A percentile compares a stretch with the other conserved stretches of the same genome.
These are phyloP conservation scores for Phalaenopsis aphrodite DNA, from an alignment of 106 monocot genomes.

Conservation along the genomic window DNA sequence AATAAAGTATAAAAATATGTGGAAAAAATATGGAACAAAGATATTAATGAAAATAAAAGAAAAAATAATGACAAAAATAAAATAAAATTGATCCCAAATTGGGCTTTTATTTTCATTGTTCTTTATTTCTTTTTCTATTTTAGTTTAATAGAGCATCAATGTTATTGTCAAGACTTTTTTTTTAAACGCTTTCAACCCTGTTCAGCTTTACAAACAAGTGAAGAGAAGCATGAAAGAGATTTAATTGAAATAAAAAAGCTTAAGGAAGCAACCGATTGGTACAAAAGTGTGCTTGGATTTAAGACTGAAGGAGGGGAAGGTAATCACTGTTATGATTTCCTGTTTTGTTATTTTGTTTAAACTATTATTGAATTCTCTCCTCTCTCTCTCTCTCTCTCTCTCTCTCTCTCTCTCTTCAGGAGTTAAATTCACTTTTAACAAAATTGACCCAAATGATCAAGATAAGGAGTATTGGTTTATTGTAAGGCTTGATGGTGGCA, in stretches of 20 bases:
- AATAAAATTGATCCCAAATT: not conserved
- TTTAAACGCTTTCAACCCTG: not conserved
- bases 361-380: not conserved
- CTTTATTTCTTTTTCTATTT: not conserved
- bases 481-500: slow-evolving; percentile 39
- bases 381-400: not conserved
- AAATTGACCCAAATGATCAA: slow-evolving; percentile 36
- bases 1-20: too few relatives aligned
- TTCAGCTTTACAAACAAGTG: slow-evolving; percentile 32
- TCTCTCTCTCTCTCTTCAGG: slow-evolving; percentile 18
- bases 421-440: slow-evolving; percentile 60
- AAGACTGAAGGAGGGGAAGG: slow-evolving; percentile 58
- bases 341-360: not conserved
- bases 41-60: too few relatives aligned
- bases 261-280: slow-evolving; percentile 48
- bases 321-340: slow-evolving; percentile 13
- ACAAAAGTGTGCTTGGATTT: slow-evolving; percentile 59
- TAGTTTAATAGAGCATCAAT: not conserved
- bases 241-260: slow-evolving; percentile 22
- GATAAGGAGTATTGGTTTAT: slow-evolving; percentile 60
- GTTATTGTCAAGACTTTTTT: not conserved
- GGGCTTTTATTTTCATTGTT: not conserved
- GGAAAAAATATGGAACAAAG: too few relatives aligned
- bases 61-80: too few relatives aligned
- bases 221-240: slow-evolving; percentile 33